These are phyloP conservation scores for Penicillium sp. DNA, from an alignment of 2,329 filamentous ascomycete genomes.

Conservation along the genomic window DNA sequence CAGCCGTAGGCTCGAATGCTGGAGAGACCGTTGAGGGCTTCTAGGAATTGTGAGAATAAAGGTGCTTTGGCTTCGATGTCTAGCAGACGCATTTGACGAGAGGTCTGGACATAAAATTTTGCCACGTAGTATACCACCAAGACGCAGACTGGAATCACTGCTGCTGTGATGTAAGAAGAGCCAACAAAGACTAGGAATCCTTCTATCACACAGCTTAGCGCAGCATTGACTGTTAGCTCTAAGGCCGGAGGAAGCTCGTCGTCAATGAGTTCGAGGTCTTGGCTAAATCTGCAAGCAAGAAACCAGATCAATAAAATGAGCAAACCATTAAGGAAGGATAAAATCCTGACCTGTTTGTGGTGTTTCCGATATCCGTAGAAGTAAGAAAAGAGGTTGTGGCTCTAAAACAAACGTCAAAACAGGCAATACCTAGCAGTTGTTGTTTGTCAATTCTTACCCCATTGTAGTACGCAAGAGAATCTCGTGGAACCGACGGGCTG, in stretches of 20 bases:
- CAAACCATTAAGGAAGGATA: too few species aligned
- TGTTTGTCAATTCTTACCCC: constrained; percentile 3
- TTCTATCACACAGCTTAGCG: constrained; percentile 25
- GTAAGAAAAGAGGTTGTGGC: constrained; percentile 27
- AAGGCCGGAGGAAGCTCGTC: constrained; percentile 21
- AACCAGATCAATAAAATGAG: neutral
- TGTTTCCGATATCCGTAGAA: constrained; percentile 15
- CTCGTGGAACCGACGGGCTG: constrained; percentile 16
- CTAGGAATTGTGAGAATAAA: constrained; percentile 27
- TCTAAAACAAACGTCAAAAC: constrained; percentile 6
- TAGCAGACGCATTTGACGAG: constrained; percentile 43
- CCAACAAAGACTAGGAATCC: constrained; percentile 30
- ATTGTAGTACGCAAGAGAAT: constrained; percentile 15
- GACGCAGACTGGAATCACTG: constrained; percentile 33
- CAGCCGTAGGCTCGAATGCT: constrained; percentile 48
- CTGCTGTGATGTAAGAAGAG: constrained; percentile 31
- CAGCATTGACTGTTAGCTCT: constrained; percentile 16
- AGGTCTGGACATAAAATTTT: constrained; percentile 43
- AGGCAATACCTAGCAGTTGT: neutral
- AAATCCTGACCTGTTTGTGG: constrained; percentile 14
- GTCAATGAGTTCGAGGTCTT: constrained; percentile 28
- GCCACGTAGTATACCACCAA: constrained; percentile 37
- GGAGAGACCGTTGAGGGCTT: constrained; percentile 42
- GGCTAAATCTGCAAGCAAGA: constrained; percentile 20
- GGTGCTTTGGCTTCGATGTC: constrained; percentile 52